Evolutionary conservation across 2,329 filamentous ascomycete genomes (phyloP), one percentile per base, ranked within the genome.

Genomic region (Xylaria sp.): DNA sequence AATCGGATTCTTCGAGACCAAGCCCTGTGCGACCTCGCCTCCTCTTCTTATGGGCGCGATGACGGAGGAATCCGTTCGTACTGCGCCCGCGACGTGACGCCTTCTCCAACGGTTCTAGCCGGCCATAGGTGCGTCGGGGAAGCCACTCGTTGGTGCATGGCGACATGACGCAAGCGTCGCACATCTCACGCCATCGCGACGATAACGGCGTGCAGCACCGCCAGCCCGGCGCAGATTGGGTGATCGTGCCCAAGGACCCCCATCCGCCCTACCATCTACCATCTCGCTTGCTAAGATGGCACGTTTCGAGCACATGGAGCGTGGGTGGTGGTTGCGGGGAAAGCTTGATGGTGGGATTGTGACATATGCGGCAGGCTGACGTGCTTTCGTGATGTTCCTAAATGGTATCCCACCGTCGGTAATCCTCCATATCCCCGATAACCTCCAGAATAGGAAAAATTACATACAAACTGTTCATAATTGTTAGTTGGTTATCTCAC

Each of bases 351-450:
- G 58, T 59, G 68, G 56, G 66, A 73, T 75, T 73, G 70, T 72
- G 72, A 74, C 63, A 75, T 75, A 36, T 67, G 59, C 26, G 33
- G 61, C 64, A 49, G 58, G 53, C 63, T 75, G 73, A 74, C 73
- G 73, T 74, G 72, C 71, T 75, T 23, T 38, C 57, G 38, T 42
- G 23, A 17, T 20, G 7, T 49, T 53, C 59, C 40, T 28, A 46
- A 66, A 66, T 23, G 2, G 61, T 40, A 64, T 48, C 57, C 51
- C 17, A 26, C 28, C 57, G 17, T 62, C 51, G 63, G 48, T 49
- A 68, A 66, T 54, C 57, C 59, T 28, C 40, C 49, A 38, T 42
- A 38, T 53, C 57, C 20, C 60, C 53, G 42, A 60, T 28, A 53
- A 38, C 49, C 17, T 46, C 31, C n/a, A 46, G 44, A 23, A 53